These are phyloP conservation scores for Venturiaceae sp. DNA, from an alignment of 2,329 filamentous ascomycete species.

Conservation along the genomic window DNA sequence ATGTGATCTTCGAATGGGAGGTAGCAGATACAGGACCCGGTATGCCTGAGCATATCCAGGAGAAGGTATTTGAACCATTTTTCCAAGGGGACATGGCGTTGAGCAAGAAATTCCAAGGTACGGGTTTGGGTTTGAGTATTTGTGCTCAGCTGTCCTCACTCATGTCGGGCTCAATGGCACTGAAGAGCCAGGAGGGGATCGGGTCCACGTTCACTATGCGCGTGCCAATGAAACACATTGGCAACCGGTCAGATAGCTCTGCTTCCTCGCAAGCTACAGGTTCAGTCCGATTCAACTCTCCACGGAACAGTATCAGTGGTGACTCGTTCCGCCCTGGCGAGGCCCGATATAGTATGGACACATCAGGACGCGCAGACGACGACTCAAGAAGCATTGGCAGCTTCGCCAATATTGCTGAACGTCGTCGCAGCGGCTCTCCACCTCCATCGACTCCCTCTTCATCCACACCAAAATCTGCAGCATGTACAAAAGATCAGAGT, in stretches of 20 bases:
- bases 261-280: constrained; percentile 21
- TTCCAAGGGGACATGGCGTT: constrained; percentile 85
- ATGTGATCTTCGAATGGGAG: constrained; percentile 71
- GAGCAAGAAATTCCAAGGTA: constrained; percentile 84
- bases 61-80: constrained; percentile 87
- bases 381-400: neutral
- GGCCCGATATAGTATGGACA: constrained; percentile 19
- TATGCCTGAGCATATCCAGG: constrained; percentile 66
- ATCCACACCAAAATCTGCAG: constrained; percentile 16
- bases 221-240: constrained; percentile 70
- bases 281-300: constrained; percentile 17
- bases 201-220: constrained; percentile 77
- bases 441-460: constrained; percentile 24
- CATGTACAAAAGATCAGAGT: neutral
- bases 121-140: constrained; percentile 79
- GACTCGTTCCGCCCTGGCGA: constrained; percentile 14
- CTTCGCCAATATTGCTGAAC: neutral
- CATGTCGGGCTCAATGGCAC: constrained; percentile 68
- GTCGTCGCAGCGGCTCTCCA: neutral
- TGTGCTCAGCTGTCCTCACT: constrained; percentile 75
- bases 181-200: constrained; percentile 61
- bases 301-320: constrained; percentile 3
- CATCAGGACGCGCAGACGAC: neutral
- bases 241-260: constrained; percentile 51
- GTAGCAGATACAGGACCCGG: constrained; percentile 83